A percentile compares a stretch with the other conserved stretches of the same genome.
These are phyloP conservation scores for Tylopilus sp. DNA, from an alignment of 768 basidiomycete species.

Conservation along the genomic window DNA sequence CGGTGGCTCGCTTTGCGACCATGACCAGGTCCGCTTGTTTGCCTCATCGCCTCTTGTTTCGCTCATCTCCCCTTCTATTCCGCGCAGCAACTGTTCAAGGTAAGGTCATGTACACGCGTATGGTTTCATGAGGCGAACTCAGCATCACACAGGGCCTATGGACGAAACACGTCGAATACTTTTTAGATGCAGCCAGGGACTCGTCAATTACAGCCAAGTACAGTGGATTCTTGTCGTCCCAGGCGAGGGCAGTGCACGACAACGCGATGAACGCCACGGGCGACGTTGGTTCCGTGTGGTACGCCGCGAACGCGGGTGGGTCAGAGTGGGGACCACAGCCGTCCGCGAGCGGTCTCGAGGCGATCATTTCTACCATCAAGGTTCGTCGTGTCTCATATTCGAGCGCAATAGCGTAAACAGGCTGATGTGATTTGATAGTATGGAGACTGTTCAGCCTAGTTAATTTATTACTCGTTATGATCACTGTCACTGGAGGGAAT, in stretches of 20 bases:
- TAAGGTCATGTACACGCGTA: not conserved
- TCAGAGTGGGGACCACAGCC: conserved; percentile 29
- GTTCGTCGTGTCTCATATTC: conserved; percentile 1
- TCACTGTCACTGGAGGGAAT: too few relatives aligned
- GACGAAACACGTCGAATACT: conserved; percentile 50
- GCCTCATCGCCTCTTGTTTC: not conserved
- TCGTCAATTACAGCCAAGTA: conserved; percentile 43
- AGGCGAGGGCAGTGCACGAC: conserved; percentile 35
- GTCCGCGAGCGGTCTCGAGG: conserved; percentile 30
- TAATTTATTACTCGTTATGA: too few relatives aligned
- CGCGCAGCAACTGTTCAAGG: conserved; percentile 32
- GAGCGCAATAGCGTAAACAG: not conserved
- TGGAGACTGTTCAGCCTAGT: too few relatives aligned
- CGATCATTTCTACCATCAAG: conserved; percentile 27
- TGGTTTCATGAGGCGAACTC: not conserved
- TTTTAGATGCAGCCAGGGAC: conserved; percentile 45
- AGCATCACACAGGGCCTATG: conserved; percentile 32
- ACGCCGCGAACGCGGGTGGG: conserved; percentile 26
- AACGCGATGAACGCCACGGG: conserved; percentile 37
- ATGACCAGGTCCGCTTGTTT: conserved; percentile 36
- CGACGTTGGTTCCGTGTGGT: conserved; percentile 41
- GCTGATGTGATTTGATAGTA: too few relatives aligned
- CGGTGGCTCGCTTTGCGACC: conserved; percentile 40
- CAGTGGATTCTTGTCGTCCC: conserved; percentile 30
- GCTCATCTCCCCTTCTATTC: not conserved